Evolutionary conservation across 2,329 filamentous ascomycete species (phyloP).

Genomic region (Arthrobotrys sinensis): DNA sequence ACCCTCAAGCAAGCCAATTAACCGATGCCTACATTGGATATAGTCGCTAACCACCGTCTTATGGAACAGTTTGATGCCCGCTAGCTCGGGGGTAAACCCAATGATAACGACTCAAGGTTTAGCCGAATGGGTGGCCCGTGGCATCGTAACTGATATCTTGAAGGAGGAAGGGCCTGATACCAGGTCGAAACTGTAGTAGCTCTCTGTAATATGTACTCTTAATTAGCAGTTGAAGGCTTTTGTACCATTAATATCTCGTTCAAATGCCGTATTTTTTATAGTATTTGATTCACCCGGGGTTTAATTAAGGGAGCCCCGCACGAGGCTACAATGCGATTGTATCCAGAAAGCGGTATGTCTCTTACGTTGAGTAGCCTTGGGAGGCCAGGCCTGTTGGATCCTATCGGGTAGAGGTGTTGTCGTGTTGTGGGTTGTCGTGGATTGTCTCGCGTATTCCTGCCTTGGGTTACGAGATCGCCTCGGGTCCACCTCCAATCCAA

Average conservation of each 20-base stretch:
- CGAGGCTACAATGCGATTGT: too few relatives aligned
- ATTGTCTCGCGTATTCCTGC: slow-evolving; percentile 27
- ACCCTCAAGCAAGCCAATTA: not conserved
- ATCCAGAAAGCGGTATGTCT: too few relatives aligned
- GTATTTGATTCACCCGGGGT: too few relatives aligned
- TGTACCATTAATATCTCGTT: too few relatives aligned
- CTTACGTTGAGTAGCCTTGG: too few relatives aligned
- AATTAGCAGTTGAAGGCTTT: not conserved
- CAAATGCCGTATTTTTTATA: not conserved
- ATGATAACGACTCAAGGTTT: slow-evolving; percentile 85
- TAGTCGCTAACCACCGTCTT: slow-evolving; percentile 1
- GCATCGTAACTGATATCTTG: slow-evolving; percentile 67
- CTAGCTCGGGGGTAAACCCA: slow-evolving; percentile 83
- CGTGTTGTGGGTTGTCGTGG: slow-evolving; percentile 3
- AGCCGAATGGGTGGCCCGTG: slow-evolving; percentile 76
- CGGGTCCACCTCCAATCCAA: slow-evolving; percentile 2
- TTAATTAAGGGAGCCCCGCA: too few relatives aligned
- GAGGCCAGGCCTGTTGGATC: not conserved
- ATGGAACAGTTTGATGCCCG: slow-evolving; percentile 76
- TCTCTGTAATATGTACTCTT: not conserved
- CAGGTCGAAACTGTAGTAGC: slow-evolving; percentile 37
- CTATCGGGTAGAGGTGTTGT: slow-evolving; percentile 6
- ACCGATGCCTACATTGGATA: not conserved
- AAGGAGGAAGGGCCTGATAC: slow-evolving; percentile 47
- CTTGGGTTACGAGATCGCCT: not conserved